Conservation (phyloP, 345 rosid species). For the Eucalyptus marginata region DNA sequence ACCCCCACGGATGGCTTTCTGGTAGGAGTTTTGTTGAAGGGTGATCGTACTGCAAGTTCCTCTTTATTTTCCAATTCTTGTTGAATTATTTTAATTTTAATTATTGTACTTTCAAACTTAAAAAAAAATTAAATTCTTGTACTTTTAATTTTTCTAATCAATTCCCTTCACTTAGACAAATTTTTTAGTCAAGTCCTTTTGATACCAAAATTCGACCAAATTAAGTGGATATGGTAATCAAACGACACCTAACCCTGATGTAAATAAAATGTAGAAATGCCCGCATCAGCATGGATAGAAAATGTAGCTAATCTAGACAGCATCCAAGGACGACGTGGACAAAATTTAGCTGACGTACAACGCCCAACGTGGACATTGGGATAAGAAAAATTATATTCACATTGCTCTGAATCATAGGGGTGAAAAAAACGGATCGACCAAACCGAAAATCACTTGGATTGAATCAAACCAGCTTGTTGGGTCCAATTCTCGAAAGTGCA, state of each 20-base stretch:
- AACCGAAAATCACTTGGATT: too few species aligned
- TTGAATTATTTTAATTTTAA: background rate
- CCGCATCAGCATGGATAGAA: background rate
- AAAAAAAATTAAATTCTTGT: accelerated
- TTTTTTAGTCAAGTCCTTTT: background rate
- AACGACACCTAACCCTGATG: background rate
- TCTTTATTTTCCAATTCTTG: background rate
- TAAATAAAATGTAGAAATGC: background rate
- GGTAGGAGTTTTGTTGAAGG: background rate
- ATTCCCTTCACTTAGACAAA: background rate
- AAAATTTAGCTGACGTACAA: background rate
- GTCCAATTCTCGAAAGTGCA: too few species aligned
- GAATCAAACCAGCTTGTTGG: accelerated
- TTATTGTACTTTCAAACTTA: background rate
- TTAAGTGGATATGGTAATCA: background rate
- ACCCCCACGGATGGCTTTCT: background rate
- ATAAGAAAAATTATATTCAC: background rate
- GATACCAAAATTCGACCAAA: background rate
- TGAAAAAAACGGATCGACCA: accelerated
- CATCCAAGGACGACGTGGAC: background rate
- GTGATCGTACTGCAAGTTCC: background rate
- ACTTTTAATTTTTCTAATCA: background rate
- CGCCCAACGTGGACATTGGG: background rate
- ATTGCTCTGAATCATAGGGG: accelerated
- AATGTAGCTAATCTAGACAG: background rate